A percentile compares a stretch with the other conserved stretches of the same genome.
Evolutionary conservation across 2,329 filamentous ascomycete genomes (phyloP).

Genomic region (Colletotrichum eleusines): DNA sequence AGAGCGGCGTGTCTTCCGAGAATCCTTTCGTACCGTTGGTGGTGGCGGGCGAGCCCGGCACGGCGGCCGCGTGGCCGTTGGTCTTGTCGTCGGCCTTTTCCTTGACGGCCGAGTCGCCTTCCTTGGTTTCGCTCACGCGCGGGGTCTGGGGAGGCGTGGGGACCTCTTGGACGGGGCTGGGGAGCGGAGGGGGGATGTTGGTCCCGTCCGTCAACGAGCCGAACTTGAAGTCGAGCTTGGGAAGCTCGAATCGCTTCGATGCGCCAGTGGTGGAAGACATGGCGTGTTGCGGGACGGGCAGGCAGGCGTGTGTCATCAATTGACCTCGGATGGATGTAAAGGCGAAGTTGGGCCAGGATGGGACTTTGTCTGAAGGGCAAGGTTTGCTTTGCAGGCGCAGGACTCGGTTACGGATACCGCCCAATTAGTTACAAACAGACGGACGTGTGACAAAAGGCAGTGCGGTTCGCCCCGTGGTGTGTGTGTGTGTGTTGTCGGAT

Average conservation of each 20-base stretch:
- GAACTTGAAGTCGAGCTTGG: constrained; percentile 69
- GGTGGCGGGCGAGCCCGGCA: constrained; percentile 41
- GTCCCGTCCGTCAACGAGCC: constrained; percentile 71
- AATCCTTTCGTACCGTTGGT: constrained; percentile 60
- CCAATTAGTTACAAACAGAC: constrained; percentile 33
- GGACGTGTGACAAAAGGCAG: constrained; percentile 40
- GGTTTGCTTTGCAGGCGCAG: constrained; percentile 36
- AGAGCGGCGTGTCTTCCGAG: constrained; percentile 64
- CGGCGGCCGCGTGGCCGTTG: constrained; percentile 43
- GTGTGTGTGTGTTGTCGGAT: constrained; percentile 39
- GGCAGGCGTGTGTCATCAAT: constrained; percentile 33
- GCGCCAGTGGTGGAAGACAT: constrained; percentile 29
- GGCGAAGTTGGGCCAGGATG: no score
- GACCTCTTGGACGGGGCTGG: constrained; percentile 65
- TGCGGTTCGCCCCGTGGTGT: constrained; percentile 40
- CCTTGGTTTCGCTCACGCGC: constrained; percentile 45
- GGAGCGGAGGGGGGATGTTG: constrained; percentile 69
- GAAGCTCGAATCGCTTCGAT: constrained; percentile 65
- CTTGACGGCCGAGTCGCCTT: constrained; percentile 40
- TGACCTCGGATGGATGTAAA: constrained; percentile 25
- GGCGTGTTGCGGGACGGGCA: constrained; percentile 14
- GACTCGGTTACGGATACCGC: constrained; percentile 22
- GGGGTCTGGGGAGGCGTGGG: constrained; percentile 58
- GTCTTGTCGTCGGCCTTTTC: constrained; percentile 42
- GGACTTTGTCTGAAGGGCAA: constrained; percentile 16